These are phyloP conservation scores for Fomitopsis pulvina DNA, from an alignment of 768 basidiomycete species.

Conservation along the genomic window DNA sequence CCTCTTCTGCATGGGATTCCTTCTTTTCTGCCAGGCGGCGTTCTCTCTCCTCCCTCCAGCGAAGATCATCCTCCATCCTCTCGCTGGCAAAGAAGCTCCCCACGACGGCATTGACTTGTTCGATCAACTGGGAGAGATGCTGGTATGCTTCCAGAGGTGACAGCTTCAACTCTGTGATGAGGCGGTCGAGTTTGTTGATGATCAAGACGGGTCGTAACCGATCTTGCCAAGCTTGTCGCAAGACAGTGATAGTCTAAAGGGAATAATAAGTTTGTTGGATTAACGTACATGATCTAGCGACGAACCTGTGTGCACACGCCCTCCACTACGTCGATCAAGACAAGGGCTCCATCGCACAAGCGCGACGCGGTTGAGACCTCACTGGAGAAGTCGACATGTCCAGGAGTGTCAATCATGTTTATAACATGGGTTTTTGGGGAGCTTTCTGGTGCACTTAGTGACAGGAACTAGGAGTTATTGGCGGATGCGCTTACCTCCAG, in stretches of 20 bases:
- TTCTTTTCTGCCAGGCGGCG: constrained; percentile 72
- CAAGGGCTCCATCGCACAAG: constrained; percentile 91
- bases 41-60: constrained; percentile 92
- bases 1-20: constrained; percentile 59
- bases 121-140: constrained; percentile 87
- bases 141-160: constrained; percentile 90
- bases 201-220: constrained; percentile 85
- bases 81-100: constrained; percentile 93
- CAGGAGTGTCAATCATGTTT: constrained; percentile 98
- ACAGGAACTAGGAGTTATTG: not conserved
- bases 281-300: not conserved
- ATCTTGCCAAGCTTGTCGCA: constrained; percentile 93
- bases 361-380: constrained; percentile 95
- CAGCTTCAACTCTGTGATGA: constrained; percentile 90
- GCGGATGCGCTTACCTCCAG: constrained; percentile 53
- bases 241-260: constrained; percentile 83
- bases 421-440: constrained; percentile 69
- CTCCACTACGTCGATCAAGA: constrained; percentile 94
- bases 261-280: not conserved
- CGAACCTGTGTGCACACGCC: constrained; percentile 94
- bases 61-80: constrained; percentile 92
- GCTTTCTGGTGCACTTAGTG: constrained; percentile 37
- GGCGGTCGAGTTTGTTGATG: constrained; percentile 93
- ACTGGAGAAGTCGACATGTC: constrained; percentile 97
- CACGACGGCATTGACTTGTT: constrained; percentile 98